These are phyloP conservation scores for Silene uniflora DNA, from an alignment of 148 eudicot species.

Conservation along the genomic window DNA sequence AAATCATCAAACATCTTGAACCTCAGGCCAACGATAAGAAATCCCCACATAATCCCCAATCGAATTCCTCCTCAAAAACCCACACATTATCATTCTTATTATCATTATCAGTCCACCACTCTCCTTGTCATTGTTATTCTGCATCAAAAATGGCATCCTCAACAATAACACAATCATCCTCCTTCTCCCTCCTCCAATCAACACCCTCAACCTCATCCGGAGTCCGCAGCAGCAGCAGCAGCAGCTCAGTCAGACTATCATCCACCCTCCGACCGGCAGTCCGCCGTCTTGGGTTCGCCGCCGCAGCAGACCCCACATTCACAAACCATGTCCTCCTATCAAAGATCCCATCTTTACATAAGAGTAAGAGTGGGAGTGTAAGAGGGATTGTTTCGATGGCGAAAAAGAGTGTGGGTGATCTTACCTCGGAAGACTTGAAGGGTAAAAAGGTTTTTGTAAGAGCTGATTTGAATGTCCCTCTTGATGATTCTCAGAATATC, in stretches of 20 bases:
- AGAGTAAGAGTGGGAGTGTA: too few relatives aligned
- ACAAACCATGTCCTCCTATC: conserved; percentile 45
- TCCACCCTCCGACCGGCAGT: conserved; percentile 42
- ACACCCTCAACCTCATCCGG: conserved; percentile 41
- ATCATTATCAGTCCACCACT: background rate
- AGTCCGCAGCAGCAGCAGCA: conserved; percentile 27
- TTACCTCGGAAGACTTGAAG: too few relatives aligned
- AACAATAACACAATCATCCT: conserved; percentile 53
- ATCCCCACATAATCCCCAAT: too few relatives aligned
- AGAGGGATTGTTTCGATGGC: too few relatives aligned
- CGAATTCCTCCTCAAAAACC: too few relatives aligned
- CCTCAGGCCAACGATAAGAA: too few relatives aligned
- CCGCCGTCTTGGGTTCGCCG: conserved; percentile 51
- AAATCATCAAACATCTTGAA: too few relatives aligned
- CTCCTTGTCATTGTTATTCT: background rate
- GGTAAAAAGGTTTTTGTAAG: too few relatives aligned
- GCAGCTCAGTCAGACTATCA: conserved; percentile 35
- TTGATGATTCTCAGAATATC: too few relatives aligned
- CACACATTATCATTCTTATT: too few relatives aligned
- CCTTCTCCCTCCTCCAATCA: conserved; percentile 47
- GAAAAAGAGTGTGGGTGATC: too few relatives aligned
- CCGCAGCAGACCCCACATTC: conserved; percentile 46
- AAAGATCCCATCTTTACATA: conserved; percentile 42
- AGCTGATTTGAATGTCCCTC: too few relatives aligned
- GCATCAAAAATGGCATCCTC: conserved; percentile 57